Conservation (phyloP, 768 basidiomycete species). For the Suillus spraguei region DNA sequence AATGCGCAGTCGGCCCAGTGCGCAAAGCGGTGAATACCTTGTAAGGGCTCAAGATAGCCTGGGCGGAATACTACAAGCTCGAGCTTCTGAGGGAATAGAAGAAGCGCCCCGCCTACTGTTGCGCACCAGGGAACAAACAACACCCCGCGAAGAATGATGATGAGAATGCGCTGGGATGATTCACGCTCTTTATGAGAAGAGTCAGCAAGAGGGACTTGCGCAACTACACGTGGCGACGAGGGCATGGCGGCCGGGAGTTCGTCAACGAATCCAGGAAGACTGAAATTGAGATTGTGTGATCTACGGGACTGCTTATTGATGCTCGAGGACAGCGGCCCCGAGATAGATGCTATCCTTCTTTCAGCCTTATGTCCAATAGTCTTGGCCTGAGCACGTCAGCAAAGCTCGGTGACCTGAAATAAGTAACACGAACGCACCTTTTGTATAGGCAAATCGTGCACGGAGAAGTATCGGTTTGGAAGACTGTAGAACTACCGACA, state of each 20-base stretch:
- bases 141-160: slow-evolving; percentile 18
- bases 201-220: background rate
- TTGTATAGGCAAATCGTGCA: slow-evolving; percentile 22
- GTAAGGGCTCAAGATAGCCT: slow-evolving; percentile 31
- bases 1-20: slow-evolving; percentile 39
- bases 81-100: slow-evolving; percentile 31
- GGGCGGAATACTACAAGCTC: slow-evolving; percentile 30
- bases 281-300: slow-evolving; percentile 14
- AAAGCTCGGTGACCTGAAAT: background rate
- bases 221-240: background rate
- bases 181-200: background rate
- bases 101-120: slow-evolving; percentile 34
- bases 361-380: slow-evolving; percentile 24
- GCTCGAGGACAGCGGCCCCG: slow-evolving; percentile 21
- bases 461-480: slow-evolving; percentile 33
- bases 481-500: slow-evolving; percentile 29
- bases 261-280: slow-evolving; percentile 19
- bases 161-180: background rate
- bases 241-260: slow-evolving; percentile 4
- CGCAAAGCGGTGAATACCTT: slow-evolving; percentile 39
- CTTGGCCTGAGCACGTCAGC: slow-evolving; percentile 4
- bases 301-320: slow-evolving; percentile 11
- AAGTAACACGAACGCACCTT: slow-evolving; percentile 16
- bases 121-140: slow-evolving; percentile 40
- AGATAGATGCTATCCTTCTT: slow-evolving; percentile 20